Conservation (phyloP, 352 stramenopile genomes). For the Pythium oligandrum region DNA sequence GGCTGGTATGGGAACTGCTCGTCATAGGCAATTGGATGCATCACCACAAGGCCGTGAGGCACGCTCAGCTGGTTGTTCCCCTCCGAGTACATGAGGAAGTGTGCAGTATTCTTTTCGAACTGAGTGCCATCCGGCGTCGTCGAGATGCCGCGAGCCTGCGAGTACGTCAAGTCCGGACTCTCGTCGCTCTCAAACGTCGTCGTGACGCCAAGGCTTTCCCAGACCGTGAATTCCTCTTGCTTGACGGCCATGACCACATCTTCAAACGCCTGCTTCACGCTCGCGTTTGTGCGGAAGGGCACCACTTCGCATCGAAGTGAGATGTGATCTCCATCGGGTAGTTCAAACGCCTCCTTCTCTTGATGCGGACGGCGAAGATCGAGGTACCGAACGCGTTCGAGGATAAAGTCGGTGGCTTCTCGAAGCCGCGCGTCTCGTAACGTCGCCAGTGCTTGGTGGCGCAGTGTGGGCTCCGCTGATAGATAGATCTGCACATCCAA, state of each 20-base stretch:
- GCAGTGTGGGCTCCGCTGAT: conserved; percentile 14
- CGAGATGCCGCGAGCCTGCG: neutral
- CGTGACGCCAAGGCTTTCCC: conserved; percentile 35
- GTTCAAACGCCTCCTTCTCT: conserved; percentile 32
- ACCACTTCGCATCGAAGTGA: conserved; percentile 27
- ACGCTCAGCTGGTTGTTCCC: neutral
- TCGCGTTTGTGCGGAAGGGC: conserved; percentile 23
- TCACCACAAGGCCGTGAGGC: conserved; percentile 23
- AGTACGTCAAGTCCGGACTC: neutral
- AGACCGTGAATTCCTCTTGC: conserved; percentile 48
- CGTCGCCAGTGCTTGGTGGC: conserved; percentile 19
- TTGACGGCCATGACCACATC: conserved; percentile 26
- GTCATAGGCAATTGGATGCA: conserved; percentile 30
- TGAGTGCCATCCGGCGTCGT: neutral
- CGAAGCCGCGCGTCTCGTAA: conserved; percentile 18
- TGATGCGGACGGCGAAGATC: conserved; percentile 24
- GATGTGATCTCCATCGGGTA: conserved; percentile 26
- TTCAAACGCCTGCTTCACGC: conserved; percentile 32
- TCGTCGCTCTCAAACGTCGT: conserved; percentile 37
- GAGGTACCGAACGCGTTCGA: conserved; percentile 21
- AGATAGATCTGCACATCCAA: conserved; percentile 35
- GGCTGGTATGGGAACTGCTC: conserved; percentile 26
- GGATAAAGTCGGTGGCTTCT: conserved; percentile 21
- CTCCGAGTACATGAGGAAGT: neutral
- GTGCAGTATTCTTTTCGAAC: conserved; percentile 4